Evolutionary conservation across 305 asterid genomes (phyloP), one percentile per base, ranked within the genome.

Genomic region (Fraxinus ornus): DNA sequence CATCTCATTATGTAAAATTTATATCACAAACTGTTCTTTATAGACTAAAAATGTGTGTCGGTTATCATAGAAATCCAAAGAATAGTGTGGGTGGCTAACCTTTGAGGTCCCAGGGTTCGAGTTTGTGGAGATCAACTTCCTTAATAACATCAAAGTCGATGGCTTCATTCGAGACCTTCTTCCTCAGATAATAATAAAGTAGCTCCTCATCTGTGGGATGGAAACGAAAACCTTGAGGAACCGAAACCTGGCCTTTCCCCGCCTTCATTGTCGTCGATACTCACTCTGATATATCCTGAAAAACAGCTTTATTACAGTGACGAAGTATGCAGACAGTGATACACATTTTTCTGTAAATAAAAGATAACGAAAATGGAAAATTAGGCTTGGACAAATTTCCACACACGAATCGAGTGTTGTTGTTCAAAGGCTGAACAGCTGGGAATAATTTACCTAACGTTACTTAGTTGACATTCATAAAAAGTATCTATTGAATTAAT

Each of bases 71-170:
- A 39, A 39, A 39, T 39, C 47, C 47, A 9, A 39, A 39, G 12
- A 8, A 39, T 39, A 39, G 3, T 39, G 47, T 39, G 44, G 55
- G 17, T 5, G 6, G 47, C 0, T 44, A 15, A 79, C 97, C 98
- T 91, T 90, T 93, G 88, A 93, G 95, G 81, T 93, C 95, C 97
- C 98, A 93, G 2, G 98, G 98, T 86, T 93, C 98, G 41, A 93
- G 95, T 82, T 91, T 93, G 91, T 93, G 91, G 91, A 92, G 95
- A 89, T 93, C 98, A 6, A 93, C 91, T 81, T 93, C 97, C 79
- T 92, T 77, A 33, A 93, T 91, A 75, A 93, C 95, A 79, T 93
- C 97, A 24, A 91, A 87, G 79, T 92, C 98, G 44, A 92, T 94
- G 78, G 98, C 89, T 80, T 94, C 97, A 52, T 88, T 91, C 1